Evolutionary conservation across 2,329 filamentous ascomycete species (phyloP).

Genomic region (Fusarium graminum): DNA sequence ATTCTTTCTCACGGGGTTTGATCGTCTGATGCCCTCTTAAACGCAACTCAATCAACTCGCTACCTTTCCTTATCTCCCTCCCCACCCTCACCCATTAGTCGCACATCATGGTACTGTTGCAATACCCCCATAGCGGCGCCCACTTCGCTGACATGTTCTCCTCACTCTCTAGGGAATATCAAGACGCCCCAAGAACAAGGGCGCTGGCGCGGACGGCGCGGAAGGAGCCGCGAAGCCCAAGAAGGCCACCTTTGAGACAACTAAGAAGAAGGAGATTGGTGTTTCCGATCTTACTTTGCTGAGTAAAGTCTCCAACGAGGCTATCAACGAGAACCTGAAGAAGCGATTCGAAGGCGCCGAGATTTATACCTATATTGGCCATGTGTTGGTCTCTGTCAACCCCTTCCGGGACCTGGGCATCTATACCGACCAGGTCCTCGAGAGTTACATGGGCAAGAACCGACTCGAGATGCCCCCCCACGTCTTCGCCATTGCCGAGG

Average conservation of each 20-base stretch:
- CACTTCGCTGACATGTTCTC: slow-evolving; percentile 32
- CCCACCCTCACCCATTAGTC: slow-evolving; percentile 35
- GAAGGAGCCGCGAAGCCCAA: slow-evolving; percentile 76
- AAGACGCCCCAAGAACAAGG: slow-evolving; percentile 58
- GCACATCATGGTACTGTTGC: slow-evolving; percentile 53
- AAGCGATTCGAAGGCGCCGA: slow-evolving; percentile 97
- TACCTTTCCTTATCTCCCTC: slow-evolving; percentile 33
- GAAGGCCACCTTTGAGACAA: slow-evolving; percentile 95
- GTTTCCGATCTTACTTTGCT: slow-evolving; percentile 97
- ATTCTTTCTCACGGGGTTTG: slow-evolving; percentile 23
- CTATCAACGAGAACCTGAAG: slow-evolving; percentile 99
- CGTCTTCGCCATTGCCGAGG: slow-evolving; percentile 97
- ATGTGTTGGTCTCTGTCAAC: slow-evolving; percentile 99
- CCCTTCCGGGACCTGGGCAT: slow-evolving; percentile 97
- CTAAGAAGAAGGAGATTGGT: slow-evolving; percentile 99
- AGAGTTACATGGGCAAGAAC: slow-evolving; percentile 97
- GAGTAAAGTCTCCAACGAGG: slow-evolving; percentile 98
- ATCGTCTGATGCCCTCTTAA: slow-evolving; percentile 48
- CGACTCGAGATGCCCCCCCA: slow-evolving; percentile 94
- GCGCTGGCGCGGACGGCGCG: slow-evolving; percentile 54
- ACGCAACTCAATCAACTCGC: slow-evolving; percentile 29
- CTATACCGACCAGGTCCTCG: slow-evolving; percentile 93
- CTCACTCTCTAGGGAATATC: slow-evolving; percentile 54
- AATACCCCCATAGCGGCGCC: slow-evolving; percentile 24
- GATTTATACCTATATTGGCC: slow-evolving; percentile 99